Percentiles rank a stretch among this genome's conserved stretches.
Conservation (phyloP, 2,329 filamentous ascomycete genomes). For the Fusarium clavum region DNA sequence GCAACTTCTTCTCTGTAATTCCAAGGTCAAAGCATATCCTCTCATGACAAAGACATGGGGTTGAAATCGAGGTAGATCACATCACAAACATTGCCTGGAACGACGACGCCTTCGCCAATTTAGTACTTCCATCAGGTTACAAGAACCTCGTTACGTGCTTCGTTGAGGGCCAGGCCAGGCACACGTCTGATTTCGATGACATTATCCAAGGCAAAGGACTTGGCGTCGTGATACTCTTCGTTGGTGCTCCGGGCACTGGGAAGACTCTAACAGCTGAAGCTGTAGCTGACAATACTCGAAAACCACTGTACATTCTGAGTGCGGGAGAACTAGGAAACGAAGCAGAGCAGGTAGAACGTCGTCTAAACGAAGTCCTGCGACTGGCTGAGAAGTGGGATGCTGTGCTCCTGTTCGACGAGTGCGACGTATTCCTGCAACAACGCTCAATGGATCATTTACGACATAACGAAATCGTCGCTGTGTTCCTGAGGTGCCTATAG, state of each 20-base stretch:
- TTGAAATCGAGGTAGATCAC: not conserved
- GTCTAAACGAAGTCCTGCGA: conserved; percentile 2
- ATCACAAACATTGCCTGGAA: not conserved
- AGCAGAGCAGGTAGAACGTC: not conserved
- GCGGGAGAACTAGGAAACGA: not conserved
- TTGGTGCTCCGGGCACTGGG: conserved; percentile 18
- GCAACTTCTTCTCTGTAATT: not conserved
- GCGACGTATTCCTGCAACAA: not conserved
- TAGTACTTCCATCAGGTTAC: not conserved
- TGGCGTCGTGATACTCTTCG: conserved; percentile 4
- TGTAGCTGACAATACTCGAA: not conserved
- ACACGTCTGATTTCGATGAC: not conserved
- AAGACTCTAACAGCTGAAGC: conserved; percentile 20
- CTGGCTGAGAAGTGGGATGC: conserved; percentile 11
- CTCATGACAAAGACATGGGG: not conserved
- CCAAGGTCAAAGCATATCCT: not conserved
- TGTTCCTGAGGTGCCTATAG: not conserved
- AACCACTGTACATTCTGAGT: conserved; percentile 13
- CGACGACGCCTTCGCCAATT: not conserved
- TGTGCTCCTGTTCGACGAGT: conserved; percentile 8
- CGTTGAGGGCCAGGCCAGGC: not conserved
- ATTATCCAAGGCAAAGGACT: conserved; percentile 9
- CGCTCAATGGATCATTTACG: not conserved
- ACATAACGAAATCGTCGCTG: not conserved
- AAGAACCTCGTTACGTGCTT: not conserved